phyloP scores from a whole-genome alignment of 2,329 filamentous ascomycete genomes.

The Penicillium sp. region DNA sequence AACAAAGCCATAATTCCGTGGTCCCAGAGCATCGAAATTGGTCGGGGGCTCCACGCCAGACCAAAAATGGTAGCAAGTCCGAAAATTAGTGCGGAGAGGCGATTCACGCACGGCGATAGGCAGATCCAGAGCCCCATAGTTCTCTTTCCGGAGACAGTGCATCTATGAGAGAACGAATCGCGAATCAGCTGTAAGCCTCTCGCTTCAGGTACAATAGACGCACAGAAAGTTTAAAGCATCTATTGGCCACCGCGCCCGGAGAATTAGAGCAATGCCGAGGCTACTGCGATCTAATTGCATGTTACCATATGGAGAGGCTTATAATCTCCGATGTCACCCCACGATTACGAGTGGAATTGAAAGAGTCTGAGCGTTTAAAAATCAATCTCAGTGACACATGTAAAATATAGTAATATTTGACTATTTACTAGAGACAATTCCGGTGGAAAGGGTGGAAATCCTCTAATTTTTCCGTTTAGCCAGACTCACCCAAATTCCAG shows the following conservation, averaged over 20 bases:
- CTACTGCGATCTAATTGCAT: no score
- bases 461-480: not conserved
- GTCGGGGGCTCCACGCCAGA: conserved; percentile 10
- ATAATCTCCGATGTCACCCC: not conserved
- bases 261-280: no score
- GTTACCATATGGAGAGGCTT: not conserved
- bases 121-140: conserved; percentile 23
- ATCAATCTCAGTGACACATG: not conserved
- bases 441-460: not conserved
- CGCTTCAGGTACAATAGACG: not conserved
- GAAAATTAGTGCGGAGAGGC: conserved; percentile 15
- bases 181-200: not conserved
- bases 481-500: not conserved
- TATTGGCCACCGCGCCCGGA: no score
- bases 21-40: not conserved
- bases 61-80: conserved; percentile 24
- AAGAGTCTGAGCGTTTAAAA: no score
- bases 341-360: no score
- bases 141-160: conserved; percentile 8
- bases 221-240: not conserved
- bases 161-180: not conserved
- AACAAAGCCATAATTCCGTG: not conserved
- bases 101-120: conserved; percentile 18
- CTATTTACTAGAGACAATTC: not conserved
- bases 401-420: not conserved